These are phyloP conservation scores for Sonneratia caseolaris DNA, from an alignment of 345 rosid genomes.

Conservation along the genomic window DNA sequence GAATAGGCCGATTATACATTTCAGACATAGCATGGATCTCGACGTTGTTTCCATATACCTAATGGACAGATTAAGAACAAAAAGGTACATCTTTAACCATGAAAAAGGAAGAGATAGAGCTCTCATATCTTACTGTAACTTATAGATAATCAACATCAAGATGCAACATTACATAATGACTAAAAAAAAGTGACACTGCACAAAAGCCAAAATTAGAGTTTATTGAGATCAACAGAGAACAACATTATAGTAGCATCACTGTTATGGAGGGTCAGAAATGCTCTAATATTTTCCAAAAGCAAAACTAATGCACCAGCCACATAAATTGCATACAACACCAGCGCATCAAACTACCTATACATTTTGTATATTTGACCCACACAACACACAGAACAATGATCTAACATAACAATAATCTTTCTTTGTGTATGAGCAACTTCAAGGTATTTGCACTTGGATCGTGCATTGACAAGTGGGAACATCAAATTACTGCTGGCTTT, in stretches of 20 bases:
- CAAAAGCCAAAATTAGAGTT: background rate
- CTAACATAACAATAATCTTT: background rate
- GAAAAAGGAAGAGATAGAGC: background rate
- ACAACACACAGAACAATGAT: background rate
- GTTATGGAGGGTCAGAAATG: background rate
- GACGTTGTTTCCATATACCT: conserved; percentile 96
- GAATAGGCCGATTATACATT: conserved; percentile 96
- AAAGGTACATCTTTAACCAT: background rate
- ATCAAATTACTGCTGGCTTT: background rate
- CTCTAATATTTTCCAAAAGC: background rate
- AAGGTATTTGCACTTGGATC: background rate
- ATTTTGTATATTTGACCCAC: background rate
- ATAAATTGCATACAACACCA: background rate
- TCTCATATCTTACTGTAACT: background rate
- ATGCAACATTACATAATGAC: background rate
- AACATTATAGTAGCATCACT: background rate
- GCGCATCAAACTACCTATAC: background rate
- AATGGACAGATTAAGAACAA: background rate
- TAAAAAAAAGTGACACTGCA: background rate
- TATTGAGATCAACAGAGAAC: background rate
- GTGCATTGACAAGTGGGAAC: background rate
- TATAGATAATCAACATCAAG: background rate
- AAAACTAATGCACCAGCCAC: background rate
- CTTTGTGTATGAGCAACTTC: background rate
- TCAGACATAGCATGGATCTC: conserved; percentile 96